Base-by-base conservation (phyloP, 2,329 filamentous ascomycete genomes). In the Penicillium brasilianum region DNA sequence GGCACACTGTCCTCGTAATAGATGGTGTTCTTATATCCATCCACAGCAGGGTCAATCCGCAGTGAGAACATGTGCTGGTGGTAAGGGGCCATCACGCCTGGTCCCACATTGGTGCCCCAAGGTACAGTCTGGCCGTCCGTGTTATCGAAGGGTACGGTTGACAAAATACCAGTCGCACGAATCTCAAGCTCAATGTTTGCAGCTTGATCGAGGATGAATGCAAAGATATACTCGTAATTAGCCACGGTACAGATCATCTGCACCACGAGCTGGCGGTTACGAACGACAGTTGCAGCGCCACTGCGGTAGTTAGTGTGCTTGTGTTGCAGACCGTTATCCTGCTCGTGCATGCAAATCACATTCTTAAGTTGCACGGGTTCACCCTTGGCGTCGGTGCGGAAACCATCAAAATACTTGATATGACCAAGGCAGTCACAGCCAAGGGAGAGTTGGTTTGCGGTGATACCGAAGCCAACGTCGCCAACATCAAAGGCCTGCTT, bases 1-100 rank as follows among this genome's bases (percentile, higher is more conserved):
- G 83, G 74, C 11, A 83, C 80, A 0, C 83, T 84, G 69, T 87
- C 85, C 66, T 87, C 84, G 59, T 84, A 80, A 9, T 84, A 77
- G 4, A 88, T 74, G 0, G 82, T 78, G 70, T 87, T 87, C 10
- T 78, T 74, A 60, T 81, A 80, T 0, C 87, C 87, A 57, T 86
- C 86, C 34, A 88, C 73, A 63, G 84, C 85, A 10, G 87, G 86
- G 68, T 89, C 87, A 20, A 89, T 80, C 6, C 87, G 85, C 14
- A 89, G 81, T 5, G 84, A 88, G 78, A 93, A 92, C 73, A 92
- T 88, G 76, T 93, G 90, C 72, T 93, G 90, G 71, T 93, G 90
- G 75, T 89, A 87, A 0, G 82, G 81, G 0, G 88, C 90, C 37
- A 92, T 83, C 9, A 90, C 88, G 37, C 88, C 88, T 0, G 88